These are phyloP conservation scores for Saccharomycopsis olivae DNA, from an alignment of 805 yeast species.

Conservation along the genomic window DNA sequence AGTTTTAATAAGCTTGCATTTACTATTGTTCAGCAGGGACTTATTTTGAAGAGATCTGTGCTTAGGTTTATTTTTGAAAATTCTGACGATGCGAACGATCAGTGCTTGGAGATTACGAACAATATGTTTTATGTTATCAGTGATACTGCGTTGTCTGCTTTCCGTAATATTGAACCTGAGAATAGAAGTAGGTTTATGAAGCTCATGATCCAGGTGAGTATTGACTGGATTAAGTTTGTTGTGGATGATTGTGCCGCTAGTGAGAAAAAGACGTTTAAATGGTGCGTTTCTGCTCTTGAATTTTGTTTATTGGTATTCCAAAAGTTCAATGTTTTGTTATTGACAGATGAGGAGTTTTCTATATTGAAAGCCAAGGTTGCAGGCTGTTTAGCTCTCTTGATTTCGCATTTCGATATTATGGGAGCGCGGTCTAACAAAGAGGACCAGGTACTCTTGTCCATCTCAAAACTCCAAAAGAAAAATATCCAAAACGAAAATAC, in stretches of 20 bases:
- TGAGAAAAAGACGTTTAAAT: constrained; percentile 81
- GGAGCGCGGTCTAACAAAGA: constrained; percentile 81
- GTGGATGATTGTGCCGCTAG: constrained; percentile 94
- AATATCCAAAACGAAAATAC: constrained; percentile 12
- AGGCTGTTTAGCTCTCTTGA: constrained; percentile 84
- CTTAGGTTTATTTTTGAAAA: background rate
- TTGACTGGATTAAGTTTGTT: constrained; percentile 87
- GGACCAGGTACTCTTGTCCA: constrained; percentile 22
- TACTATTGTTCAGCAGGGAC: constrained; percentile 11
- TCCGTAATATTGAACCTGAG: constrained; percentile 8
- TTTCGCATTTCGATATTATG: constrained; percentile 96
- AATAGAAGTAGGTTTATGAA: constrained; percentile 6
- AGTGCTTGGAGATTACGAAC: constrained; percentile 13
- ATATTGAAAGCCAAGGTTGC: constrained; percentile 74
- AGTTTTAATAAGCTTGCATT: constrained; percentile 12
- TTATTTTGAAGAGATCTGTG: constrained; percentile 9
- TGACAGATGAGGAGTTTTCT: constrained; percentile 67
- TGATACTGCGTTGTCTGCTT: constrained; percentile 11
- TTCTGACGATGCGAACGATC: background rate
- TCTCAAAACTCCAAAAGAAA: constrained; percentile 14
- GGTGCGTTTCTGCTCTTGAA: constrained; percentile 94
- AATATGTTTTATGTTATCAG: constrained; percentile 15
- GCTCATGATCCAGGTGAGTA: constrained; percentile 54
- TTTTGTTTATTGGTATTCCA: constrained; percentile 91
- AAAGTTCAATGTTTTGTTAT: constrained; percentile 77